Evolutionary conservation across 2,329 filamentous ascomycete species (phyloP).

Genomic region (Pyrenochaeta sp.): DNA sequence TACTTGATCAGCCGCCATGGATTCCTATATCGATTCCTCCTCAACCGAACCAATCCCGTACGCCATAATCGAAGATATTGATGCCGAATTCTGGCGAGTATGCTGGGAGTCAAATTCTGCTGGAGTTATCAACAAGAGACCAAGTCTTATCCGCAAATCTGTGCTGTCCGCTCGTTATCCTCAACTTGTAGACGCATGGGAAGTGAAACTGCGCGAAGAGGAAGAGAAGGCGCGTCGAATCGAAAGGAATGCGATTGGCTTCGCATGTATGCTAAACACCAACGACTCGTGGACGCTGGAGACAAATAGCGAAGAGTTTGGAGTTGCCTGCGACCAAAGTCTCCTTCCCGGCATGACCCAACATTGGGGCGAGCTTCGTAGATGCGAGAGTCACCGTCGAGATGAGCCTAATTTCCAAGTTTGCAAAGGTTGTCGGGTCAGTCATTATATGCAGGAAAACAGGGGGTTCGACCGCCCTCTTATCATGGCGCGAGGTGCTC

Average conservation of each 20-base stretch:
- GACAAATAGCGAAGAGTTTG: not conserved
- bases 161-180: constrained; percentile 2
- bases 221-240: not conserved
- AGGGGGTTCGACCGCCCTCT: constrained; percentile 3
- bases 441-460: constrained; percentile 4
- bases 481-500: constrained; percentile 11
- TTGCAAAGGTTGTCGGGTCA: constrained; percentile 11
- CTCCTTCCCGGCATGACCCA: constrained; percentile 9
- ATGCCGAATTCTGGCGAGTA: constrained; percentile 1
- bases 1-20: not conserved
- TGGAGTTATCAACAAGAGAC: not conserved
- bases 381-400: constrained; percentile 3
- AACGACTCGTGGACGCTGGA: not conserved
- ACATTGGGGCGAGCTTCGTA: constrained; percentile 11
- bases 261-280: not conserved
- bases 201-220: not conserved
- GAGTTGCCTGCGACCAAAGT: constrained; percentile 8
- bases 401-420: not conserved
- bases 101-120: not conserved
- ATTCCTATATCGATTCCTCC: not conserved
- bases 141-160: not conserved
- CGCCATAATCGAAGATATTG: constrained; percentile 5
- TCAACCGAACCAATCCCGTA: not conserved
- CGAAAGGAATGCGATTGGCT: not conserved
- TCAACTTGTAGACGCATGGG: constrained; percentile 2